phyloP scores from a whole-genome alignment of 768 basidiomycete genomes.

The Stropharia rugosoannulata region DNA sequence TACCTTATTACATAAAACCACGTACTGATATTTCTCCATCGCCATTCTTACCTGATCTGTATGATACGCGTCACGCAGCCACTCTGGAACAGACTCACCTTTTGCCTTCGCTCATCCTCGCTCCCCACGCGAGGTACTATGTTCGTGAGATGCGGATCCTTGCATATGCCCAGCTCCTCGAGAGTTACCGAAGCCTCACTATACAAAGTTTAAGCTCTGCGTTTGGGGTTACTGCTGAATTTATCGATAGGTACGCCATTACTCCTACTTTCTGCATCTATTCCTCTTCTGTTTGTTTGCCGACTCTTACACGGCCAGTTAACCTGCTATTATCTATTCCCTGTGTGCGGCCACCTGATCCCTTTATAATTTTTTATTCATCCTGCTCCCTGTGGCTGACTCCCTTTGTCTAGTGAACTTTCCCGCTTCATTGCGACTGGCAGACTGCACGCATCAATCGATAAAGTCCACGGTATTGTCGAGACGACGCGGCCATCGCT shows the following conservation, averaged over 20 bases:
- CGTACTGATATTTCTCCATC: background rate
- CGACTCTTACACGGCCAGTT: too few species aligned
- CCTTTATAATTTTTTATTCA: too few species aligned
- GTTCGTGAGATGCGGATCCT: constrained; percentile 95
- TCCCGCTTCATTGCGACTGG: constrained; percentile 89
- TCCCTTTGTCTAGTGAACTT: constrained; percentile 60
- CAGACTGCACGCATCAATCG: constrained; percentile 84
- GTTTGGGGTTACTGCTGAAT: constrained; percentile 87
- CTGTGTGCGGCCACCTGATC: too few species aligned
- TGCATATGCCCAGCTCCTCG: constrained; percentile 89
- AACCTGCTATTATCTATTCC: too few species aligned
- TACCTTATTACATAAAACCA: background rate
- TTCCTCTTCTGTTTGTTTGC: too few species aligned
- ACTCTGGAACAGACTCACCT: constrained; percentile 87
- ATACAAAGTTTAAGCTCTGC: constrained; percentile 81
- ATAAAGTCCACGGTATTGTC: constrained; percentile 93
- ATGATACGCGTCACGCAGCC: constrained; percentile 40
- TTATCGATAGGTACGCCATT: constrained; percentile 77
- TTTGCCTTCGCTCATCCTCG: constrained; percentile 82
- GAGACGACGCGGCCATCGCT: constrained; percentile 75
- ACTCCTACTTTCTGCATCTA: constrained; percentile 18
- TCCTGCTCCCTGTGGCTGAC: too few species aligned
- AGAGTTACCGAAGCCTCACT: constrained; percentile 87
- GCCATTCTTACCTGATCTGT: background rate
- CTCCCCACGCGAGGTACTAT: constrained; percentile 86